Conservation (phyloP, 805 yeast genomes). For the Lipomyces yamanashiensis region DNA sequence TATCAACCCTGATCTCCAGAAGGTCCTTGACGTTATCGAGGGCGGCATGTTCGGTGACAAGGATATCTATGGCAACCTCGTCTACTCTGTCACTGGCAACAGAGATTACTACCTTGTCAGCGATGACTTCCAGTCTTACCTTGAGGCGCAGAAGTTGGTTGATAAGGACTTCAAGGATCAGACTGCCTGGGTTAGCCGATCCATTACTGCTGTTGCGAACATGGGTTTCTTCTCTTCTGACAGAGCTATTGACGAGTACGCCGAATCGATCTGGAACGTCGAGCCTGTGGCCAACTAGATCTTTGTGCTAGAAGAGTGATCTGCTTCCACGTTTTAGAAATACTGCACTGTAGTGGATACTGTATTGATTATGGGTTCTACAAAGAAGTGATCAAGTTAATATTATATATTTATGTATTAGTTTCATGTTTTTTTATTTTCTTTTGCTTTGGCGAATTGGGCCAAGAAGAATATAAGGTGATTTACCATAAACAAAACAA, state of each 20-base stretch:
- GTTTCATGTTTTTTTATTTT: background rate
- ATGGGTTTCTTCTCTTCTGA: conserved; percentile 93
- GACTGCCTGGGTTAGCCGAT: conserved; percentile 75
- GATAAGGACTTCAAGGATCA: conserved; percentile 72
- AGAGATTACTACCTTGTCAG: conserved; percentile 85
- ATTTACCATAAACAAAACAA: too few species aligned
- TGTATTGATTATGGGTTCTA: conserved; percentile 8
- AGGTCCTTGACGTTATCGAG: conserved; percentile 71
- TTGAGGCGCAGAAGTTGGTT: conserved; percentile 77
- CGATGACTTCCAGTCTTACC: conserved; percentile 86
- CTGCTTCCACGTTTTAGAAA: background rate
- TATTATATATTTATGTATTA: too few species aligned
- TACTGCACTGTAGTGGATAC: background rate
- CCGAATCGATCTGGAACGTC: conserved; percentile 89
- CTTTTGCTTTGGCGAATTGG: background rate
- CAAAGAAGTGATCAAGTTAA: background rate
- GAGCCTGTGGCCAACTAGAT: conserved; percentile 57
- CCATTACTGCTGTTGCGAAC: conserved; percentile 80
- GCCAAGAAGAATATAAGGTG: background rate
- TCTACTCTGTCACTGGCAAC: conserved; percentile 63
- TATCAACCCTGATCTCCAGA: conserved; percentile 61
- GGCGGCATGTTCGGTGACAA: conserved; percentile 72
- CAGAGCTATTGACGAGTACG: conserved; percentile 88
- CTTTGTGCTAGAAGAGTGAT: background rate
- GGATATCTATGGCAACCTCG: conserved; percentile 62